Evolutionary conservation across 2,329 filamentous ascomycete species (phyloP), one percentile per base, ranked within the genome.

Genomic region (Aspergillus fijiensis): DNA sequence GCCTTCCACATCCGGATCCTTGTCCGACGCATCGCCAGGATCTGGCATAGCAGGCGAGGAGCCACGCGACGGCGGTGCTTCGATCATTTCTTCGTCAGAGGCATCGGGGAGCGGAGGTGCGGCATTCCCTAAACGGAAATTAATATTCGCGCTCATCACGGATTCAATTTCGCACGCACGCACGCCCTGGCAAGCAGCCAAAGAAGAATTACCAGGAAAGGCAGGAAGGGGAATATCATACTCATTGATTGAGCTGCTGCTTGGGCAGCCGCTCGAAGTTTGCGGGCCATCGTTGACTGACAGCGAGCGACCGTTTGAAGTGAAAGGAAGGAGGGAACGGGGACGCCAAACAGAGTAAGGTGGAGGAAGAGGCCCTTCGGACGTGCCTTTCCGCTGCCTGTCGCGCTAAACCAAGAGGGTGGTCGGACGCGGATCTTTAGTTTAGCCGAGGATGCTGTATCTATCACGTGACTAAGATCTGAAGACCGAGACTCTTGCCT

Each of bases 201-300:
- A 21, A 29, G 60, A 49, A 49, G 42, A 25, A 52, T 55, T 35
- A 31, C 27, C 16, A 51, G 21, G 5, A 47, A 49, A n/a, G 27
- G 23, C n/a, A 48, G 48, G 14, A 5, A 21, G 14, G 39, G 16
- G 9, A 25, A 25, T 35, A 53, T 57, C 76, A 64, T 69, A 80
- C 79, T 76, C 65, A 79, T 71, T 29, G 77, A 80, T 63, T 78
- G 74, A n/a, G 76, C 75, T 61, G 79, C 79, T 65, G 78, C 79
- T 64, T 80, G 77, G 19, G 78, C 79, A 67, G 79, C 79, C 55
- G 77, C 75, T 67, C 79, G 72, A 51, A 74, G 72, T 65, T 78
- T 79, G 66, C 79, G 72, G 58, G 78, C 75, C 79, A 81, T 81
- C 39, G 39, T n/a, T n/a, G 39, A 19, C 19, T 59, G 63, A 60